Conservation (phyloP, 345 rosid species). For the Iberis pinnata region DNA sequence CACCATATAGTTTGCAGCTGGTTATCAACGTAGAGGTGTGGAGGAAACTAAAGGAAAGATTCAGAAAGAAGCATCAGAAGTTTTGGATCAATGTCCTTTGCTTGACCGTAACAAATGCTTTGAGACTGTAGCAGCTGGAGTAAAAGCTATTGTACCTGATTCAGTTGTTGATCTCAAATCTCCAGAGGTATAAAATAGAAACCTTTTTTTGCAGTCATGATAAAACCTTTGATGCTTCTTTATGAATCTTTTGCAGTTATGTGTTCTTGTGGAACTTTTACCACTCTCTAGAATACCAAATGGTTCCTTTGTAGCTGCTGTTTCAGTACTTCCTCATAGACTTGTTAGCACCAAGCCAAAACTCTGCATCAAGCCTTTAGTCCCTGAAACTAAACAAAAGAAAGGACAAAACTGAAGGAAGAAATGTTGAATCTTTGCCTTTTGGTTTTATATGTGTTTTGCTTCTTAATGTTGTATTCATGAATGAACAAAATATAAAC, state of each 20-base stretch:
- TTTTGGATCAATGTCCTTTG: constrained; percentile 38
- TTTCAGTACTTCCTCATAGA: constrained; percentile 64
- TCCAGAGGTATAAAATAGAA: constrained; percentile 53
- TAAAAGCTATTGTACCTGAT: constrained; percentile 68
- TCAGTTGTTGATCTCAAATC: constrained; percentile 76
- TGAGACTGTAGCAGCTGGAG: constrained; percentile 65
- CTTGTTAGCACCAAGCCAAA: constrained; percentile 74
- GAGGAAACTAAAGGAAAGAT: constrained; percentile 48
- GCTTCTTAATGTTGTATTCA: too few relatives aligned
- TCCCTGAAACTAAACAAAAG: constrained; percentile 37
- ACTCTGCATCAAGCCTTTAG: constrained; percentile 68
- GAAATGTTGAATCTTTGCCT: constrained; percentile 6
- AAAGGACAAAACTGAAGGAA: constrained; percentile 25
- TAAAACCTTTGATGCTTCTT: too few relatives aligned
- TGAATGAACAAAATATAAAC: neutral
- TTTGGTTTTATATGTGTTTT: too few relatives aligned
- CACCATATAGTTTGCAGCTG: constrained; percentile 73
- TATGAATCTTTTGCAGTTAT: constrained; percentile 46
- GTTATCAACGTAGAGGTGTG: constrained; percentile 74
- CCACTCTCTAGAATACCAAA: constrained; percentile 67
- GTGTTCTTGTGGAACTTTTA: constrained; percentile 73
- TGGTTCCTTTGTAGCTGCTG: constrained; percentile 57
- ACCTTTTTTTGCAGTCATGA: too few relatives aligned
- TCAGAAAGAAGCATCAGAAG: constrained; percentile 33
- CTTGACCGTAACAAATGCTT: constrained; percentile 80